Evolutionary conservation across 495 filamentous ascomycete genomes (phyloP).

Genomic region (Rhizodiscina lignyota): DNA sequence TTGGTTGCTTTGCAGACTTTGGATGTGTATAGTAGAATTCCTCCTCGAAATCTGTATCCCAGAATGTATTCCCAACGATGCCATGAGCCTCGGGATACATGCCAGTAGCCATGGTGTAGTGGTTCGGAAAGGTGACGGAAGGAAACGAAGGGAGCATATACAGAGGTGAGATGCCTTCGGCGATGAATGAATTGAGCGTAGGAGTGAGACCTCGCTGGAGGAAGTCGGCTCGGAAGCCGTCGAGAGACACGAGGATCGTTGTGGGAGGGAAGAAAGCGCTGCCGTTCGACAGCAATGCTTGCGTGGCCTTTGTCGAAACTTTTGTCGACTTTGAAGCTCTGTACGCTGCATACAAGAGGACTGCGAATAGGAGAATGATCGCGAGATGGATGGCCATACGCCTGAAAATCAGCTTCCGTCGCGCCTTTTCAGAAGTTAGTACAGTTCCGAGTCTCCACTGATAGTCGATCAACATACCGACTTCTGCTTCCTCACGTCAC

Average conservation of each 20-base stretch:
- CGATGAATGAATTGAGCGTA: constrained; percentile 59
- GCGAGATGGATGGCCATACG: constrained; percentile 11
- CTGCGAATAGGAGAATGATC: constrained; percentile 32
- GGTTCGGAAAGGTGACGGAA: constrained; percentile 94
- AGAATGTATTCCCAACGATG: constrained; percentile 87
- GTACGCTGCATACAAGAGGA: constrained; percentile 37
- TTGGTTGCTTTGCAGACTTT: constrained; percentile 48
- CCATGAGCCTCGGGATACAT: constrained; percentile 88
- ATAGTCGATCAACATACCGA: no score
- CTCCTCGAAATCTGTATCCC: constrained; percentile 56
- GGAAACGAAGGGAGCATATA: constrained; percentile 93
- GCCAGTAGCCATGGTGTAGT: constrained; percentile 87
- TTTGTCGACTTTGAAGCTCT: no score
- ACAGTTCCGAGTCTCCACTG: no score
- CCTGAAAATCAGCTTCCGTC: no score
- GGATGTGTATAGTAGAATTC: constrained; percentile 82
- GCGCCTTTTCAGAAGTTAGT: no score
- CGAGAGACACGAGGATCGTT: constrained; percentile 84
- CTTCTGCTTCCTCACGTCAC: neutral
- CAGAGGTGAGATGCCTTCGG: constrained; percentile 67
- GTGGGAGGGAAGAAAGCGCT: constrained; percentile 77
- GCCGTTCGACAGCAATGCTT: constrained; percentile 48
- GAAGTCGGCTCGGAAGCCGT: constrained; percentile 96
- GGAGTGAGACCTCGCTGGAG: constrained; percentile 70
- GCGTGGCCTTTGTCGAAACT: neutral